Evolutionary conservation across 768 basidiomycete species (phyloP).

Genomic region (Tricholomella constricta): DNA sequence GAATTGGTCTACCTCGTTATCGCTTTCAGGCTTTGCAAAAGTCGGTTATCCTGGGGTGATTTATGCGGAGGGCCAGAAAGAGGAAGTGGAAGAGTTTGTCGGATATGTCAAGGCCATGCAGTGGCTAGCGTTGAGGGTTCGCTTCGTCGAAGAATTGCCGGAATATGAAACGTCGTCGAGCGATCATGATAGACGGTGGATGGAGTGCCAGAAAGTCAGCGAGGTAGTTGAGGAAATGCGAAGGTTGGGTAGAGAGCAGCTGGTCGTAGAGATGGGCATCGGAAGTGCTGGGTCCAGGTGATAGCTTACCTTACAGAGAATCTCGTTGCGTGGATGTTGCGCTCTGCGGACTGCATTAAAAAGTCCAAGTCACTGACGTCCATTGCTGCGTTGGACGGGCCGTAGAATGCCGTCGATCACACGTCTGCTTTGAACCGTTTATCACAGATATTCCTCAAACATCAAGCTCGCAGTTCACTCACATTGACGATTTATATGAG

Average conservation of each 20-base stretch:
- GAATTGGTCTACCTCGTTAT: conserved; percentile 56
- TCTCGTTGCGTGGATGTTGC: too few species aligned
- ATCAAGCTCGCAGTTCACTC: too few species aligned
- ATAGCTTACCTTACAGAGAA: not conserved
- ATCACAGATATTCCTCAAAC: too few species aligned
- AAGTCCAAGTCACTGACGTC: not conserved
- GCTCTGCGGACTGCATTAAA: too few species aligned
- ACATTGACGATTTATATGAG: not conserved
- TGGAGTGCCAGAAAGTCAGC: conserved; percentile 67
- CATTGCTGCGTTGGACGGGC: too few species aligned
- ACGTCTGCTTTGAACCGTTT: too few species aligned
- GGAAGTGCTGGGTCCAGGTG: conserved; percentile 39
- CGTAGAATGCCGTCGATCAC: too few species aligned
- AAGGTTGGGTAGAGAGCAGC: conserved; percentile 52
- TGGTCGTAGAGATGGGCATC: conserved; percentile 66
- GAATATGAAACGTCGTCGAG: conserved; percentile 7
- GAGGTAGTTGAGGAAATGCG: conserved; percentile 72
- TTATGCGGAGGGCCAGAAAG: conserved; percentile 60
- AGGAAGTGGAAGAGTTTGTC: conserved; percentile 63
- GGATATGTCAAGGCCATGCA: conserved; percentile 73
- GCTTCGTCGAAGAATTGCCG: conserved; percentile 55
- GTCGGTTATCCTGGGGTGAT: conserved; percentile 77
- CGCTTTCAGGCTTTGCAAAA: conserved; percentile 68
- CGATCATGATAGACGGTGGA: conserved; percentile 42
- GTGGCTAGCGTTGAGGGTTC: conserved; percentile 69